Percentiles rank a stretch among this genome's conserved stretches.
These are phyloP conservation scores for Russula emetica DNA, from an alignment of 768 basidiomycete genomes.

Conservation along the genomic window DNA sequence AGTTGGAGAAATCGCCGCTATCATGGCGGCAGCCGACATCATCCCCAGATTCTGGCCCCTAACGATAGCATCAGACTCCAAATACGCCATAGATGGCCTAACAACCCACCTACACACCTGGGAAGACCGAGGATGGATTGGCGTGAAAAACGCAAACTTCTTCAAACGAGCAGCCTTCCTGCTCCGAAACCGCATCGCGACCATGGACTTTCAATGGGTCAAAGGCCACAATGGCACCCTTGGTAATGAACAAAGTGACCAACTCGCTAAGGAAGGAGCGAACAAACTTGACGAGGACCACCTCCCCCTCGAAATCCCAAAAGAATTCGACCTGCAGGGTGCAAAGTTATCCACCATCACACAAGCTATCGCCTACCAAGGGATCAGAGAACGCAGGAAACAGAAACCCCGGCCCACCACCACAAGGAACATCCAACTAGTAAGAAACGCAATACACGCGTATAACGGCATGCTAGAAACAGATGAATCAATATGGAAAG, in stretches of 20 bases:
- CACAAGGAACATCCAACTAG: background rate
- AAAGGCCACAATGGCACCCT: constrained; percentile 19
- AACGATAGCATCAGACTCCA: background rate
- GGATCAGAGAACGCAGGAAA: background rate
- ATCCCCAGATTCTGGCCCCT: background rate
- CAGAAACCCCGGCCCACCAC: background rate
- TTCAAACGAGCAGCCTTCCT: constrained; percentile 1
- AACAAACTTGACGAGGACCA: rapidly evolving
- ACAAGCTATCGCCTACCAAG: background rate
- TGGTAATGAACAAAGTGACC: constrained; percentile 24
- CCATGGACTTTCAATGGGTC: constrained; percentile 20
- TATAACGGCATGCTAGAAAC: background rate
- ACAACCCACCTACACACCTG: background rate
- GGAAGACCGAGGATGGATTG: background rate
- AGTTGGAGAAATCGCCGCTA: background rate
- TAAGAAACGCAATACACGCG: background rate
- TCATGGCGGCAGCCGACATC: background rate
- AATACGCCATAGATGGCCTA: background rate
- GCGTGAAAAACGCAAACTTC: background rate
- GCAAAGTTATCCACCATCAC: background rate
- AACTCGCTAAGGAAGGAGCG: background rate
- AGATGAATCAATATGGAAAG: background rate
- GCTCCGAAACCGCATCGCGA: background rate
- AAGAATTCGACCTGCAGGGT: background rate
- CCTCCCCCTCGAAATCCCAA: background rate